Conservation (phyloP, 306 rosid species). For the Vigna radiata region DNA sequence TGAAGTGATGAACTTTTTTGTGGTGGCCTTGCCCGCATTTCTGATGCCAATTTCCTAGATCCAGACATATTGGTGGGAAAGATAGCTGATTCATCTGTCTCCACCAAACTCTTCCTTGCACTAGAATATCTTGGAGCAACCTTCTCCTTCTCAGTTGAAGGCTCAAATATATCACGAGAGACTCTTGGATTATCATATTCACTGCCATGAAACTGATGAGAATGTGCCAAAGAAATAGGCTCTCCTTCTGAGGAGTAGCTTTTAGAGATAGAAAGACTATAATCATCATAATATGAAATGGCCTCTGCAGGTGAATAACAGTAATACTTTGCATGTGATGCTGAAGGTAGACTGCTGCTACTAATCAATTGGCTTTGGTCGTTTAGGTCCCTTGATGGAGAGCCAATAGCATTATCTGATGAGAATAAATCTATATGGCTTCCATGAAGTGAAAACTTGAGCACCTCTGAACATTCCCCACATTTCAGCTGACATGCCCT, state of each 20-base stretch:
- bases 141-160: conserved; percentile 38
- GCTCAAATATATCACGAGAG: conserved; percentile 41
- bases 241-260: conserved; percentile 71
- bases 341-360: conserved; percentile 42
- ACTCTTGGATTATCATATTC: conserved; percentile 39
- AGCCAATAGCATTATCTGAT: conserved; percentile 41
- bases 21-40: conserved; percentile 39
- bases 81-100: conserved; percentile 41
- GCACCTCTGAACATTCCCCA: conserved; percentile 83
- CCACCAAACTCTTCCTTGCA: conserved; percentile 34
- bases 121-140: conserved; percentile 49
- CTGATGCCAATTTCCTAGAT: conserved; percentile 51
- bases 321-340: conserved; percentile 50
- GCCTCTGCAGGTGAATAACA: conserved; percentile 50
- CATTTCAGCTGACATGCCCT: conserved; percentile 68
- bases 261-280: conserved; percentile 54
- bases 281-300: conserved; percentile 69
- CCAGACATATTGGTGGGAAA: conserved; percentile 46
- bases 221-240: conserved; percentile 46
- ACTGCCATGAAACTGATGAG: conserved; percentile 46
- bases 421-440: conserved; percentile 61
- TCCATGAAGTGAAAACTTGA: conserved; percentile 70
- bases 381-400: conserved; percentile 58
- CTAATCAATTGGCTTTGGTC: conserved; percentile 44
- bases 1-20: conserved; percentile 72